Conservation (phyloP, 306 rosid species). For the Rosa persica region DNA sequence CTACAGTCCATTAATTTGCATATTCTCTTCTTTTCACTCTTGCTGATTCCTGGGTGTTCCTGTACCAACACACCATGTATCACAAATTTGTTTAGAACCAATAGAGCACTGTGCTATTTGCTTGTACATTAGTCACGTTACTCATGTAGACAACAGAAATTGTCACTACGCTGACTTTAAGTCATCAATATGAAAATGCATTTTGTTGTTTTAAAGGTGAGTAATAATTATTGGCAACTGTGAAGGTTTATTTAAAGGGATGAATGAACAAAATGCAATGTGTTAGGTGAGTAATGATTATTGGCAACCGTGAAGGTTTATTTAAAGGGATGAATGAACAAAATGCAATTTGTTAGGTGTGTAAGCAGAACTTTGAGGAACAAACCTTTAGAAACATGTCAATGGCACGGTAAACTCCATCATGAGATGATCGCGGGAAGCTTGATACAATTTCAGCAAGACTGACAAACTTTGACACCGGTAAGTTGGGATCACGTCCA, state of each 20-base stretch:
- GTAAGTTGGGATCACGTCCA: conserved; percentile 68
- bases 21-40: conserved; percentile 81
- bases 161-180: background rate
- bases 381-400: conserved; percentile 85
- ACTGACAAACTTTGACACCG: conserved; percentile 46
- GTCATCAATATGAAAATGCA: background rate
- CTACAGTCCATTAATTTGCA: conserved; percentile 90
- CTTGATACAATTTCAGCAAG: conserved; percentile 69
- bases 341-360: background rate
- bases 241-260: background rate
- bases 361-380: background rate
- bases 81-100: background rate
- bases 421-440: conserved; percentile 75
- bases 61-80: conserved; percentile 34
- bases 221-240: background rate
- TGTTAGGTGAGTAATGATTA: background rate
- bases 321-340: background rate
- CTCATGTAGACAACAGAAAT: background rate
- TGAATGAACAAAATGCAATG: background rate
- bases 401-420: conserved; percentile 85
- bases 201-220: background rate
- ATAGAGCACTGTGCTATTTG: background rate
- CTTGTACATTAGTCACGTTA: background rate
- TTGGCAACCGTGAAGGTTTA: background rate
- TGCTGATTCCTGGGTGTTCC: conserved; percentile 89